Conservation (phyloP, 148 eudicot species). For the Dysphania ambrosioides region DNA sequence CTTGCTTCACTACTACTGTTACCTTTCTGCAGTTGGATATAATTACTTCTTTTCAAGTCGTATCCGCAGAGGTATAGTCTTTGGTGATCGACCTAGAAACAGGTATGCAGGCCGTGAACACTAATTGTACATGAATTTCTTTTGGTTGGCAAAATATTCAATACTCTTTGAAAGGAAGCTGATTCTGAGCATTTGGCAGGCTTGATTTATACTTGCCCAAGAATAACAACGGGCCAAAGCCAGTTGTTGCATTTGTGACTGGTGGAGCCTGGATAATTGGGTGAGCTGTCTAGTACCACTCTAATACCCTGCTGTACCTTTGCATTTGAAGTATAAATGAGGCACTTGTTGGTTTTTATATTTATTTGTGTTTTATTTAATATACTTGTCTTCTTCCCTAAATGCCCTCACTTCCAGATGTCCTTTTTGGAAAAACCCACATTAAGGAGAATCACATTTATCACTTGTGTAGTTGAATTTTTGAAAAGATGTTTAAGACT, state of each 20-base stretch:
- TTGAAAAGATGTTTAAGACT: background rate
- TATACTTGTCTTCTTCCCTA: too few species aligned
- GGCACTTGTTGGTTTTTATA: background rate
- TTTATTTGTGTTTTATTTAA: background rate
- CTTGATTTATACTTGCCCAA: conserved; percentile 84
- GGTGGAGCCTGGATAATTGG: conserved; percentile 99
- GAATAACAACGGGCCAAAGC: conserved; percentile 55
- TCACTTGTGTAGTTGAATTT: background rate
- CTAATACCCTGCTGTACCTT: background rate
- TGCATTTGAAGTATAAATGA: background rate
- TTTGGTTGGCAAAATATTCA: background rate
- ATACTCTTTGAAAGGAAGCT: background rate
- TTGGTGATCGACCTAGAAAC: conserved; percentile 93
- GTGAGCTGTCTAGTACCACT: conserved; percentile 41
- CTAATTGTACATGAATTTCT: background rate
- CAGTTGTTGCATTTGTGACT: conserved; percentile 85
- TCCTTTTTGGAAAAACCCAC: too few species aligned
- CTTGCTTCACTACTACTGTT: background rate
- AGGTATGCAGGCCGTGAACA: conserved; percentile 39
- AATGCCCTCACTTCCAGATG: too few species aligned
- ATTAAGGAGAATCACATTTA: too few species aligned
- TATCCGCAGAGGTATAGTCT: conserved; percentile 69
- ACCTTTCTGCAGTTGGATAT: conserved; percentile 57
- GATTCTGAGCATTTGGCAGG: conserved; percentile 38
- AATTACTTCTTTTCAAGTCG: conserved; percentile 68